Evolutionary conservation across 768 basidiomycete genomes (phyloP), one percentile per base, ranked within the genome.

Genomic region (Mycena metata): DNA sequence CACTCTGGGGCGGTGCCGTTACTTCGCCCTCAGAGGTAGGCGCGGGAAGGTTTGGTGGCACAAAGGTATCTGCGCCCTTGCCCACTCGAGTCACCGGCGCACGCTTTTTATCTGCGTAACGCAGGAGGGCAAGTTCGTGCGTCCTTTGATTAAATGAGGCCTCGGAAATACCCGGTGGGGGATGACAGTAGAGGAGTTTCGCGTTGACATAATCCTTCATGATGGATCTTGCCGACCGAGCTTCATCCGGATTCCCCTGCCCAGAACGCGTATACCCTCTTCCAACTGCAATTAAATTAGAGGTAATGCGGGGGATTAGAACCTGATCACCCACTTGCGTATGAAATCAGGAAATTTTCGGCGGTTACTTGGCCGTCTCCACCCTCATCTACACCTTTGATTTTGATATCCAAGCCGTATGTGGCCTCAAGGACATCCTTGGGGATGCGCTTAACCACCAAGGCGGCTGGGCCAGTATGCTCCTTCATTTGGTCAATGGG

Each of bases 401-500:
- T 83, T 71, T 86, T 89, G 64, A 99, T 93, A 7, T 83, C 82
- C 59, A 99, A 81, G 11, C 97, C 98, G 75, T 99, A 99, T 5
- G 86, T 91, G 12, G 91, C 91, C 78, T 98, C 96, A n/a, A 99
- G 78, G 13, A 98, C 90, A 54, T 88, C 86, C 74, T 86, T 89
- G 26, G 95, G 94, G 69, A 99, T 86, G 52, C 96, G 84, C 74
- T 90, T 87, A 47, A 89, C 90, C 5, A 99, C 84, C 59, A 99
- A 80, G 9, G 91, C 83, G 11, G 89, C 85, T 0, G 98, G 98
- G 0, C 92, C 98, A 0, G 91, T 95, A 76, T 96, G 87, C 78
- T 99, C 98, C 72, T 93, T 86, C 86, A 99, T 89, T 79, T 99
- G 98, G 77, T 99, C 98, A 72, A 99, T 98, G 0, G 97, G 97